These are phyloP conservation scores for Silene conica DNA, from an alignment of 148 eudicot species.

Conservation along the genomic window DNA sequence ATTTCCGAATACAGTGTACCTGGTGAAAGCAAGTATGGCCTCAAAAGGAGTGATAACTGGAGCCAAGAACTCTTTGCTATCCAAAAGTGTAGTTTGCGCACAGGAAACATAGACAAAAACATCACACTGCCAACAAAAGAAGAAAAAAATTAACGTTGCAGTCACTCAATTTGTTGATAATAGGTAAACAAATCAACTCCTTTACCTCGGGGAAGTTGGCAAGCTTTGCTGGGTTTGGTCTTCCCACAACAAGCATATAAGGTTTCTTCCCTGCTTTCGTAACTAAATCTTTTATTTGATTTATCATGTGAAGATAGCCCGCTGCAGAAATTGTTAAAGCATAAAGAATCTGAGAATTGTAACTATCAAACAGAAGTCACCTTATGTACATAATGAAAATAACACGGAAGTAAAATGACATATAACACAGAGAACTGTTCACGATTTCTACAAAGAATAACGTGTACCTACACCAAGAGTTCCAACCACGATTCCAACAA, in stretches of 20 bases:
- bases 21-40: constrained; percentile 76
- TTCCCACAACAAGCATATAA: constrained; percentile 59
- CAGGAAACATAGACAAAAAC: constrained; percentile 82
- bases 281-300: constrained; percentile 5
- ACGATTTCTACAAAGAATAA: not conserved
- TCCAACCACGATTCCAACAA: constrained; percentile 91
- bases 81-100: constrained; percentile 90
- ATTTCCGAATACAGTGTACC: constrained; percentile 39
- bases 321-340: not conserved
- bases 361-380: not conserved
- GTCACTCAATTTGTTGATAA: not conserved
- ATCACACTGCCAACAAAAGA: constrained; percentile 63
- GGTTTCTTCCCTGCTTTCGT: constrained; percentile 76
- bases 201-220: constrained; percentile 95
- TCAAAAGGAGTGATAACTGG: constrained; percentile 95
- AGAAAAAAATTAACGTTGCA: not conserved
- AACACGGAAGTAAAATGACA: not conserved
- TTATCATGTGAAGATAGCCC: constrained; percentile 7
- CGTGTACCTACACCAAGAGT: constrained; percentile 91
- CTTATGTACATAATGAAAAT: not conserved
- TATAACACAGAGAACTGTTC: not conserved
- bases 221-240: constrained; percentile 92
- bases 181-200: not conserved
- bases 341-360: not conserved
- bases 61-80: constrained; percentile 95